phyloP scores from a whole-genome alignment of 495 filamentous ascomycete species.

The Penicillium ochrochloron region DNA sequence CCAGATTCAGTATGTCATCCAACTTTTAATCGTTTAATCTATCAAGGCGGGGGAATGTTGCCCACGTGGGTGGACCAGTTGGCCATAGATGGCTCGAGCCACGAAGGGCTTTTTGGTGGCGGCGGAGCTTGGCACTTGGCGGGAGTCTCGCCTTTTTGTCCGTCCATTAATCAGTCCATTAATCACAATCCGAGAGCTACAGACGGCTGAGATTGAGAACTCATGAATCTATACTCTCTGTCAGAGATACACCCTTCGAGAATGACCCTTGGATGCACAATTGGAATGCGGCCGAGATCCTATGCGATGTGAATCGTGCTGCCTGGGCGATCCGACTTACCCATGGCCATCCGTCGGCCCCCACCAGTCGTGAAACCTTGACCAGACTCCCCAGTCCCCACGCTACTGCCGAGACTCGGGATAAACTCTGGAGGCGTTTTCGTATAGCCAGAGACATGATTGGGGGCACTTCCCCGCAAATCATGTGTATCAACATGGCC shows the following conservation, averaged over 20 bases:
- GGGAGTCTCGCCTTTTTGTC: neutral
- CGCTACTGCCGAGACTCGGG: neutral
- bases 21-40: neutral
- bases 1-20: neutral
- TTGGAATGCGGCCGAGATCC: neutral
- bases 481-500: neutral
- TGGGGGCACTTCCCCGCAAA: neutral
- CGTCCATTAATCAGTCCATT: neutral
- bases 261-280: neutral
- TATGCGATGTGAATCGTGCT: neutral
- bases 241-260: neutral
- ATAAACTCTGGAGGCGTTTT: neutral
- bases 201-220: neutral
- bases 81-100: neutral
- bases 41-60: neutral
- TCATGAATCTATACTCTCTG: neutral
- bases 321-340: neutral
- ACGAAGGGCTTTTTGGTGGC: neutral
- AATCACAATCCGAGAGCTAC: neutral
- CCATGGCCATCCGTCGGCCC: slow-evolving; percentile 3
- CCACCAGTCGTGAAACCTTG: slow-evolving; percentile 2
- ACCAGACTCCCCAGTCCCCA: neutral
- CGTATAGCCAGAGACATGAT: neutral
- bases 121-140: slow-evolving; percentile 6
- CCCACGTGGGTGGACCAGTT: slow-evolving; percentile 5